phyloP scores from a whole-genome alignment of 768 basidiomycete genomes.

The Suillus spraguei region DNA sequence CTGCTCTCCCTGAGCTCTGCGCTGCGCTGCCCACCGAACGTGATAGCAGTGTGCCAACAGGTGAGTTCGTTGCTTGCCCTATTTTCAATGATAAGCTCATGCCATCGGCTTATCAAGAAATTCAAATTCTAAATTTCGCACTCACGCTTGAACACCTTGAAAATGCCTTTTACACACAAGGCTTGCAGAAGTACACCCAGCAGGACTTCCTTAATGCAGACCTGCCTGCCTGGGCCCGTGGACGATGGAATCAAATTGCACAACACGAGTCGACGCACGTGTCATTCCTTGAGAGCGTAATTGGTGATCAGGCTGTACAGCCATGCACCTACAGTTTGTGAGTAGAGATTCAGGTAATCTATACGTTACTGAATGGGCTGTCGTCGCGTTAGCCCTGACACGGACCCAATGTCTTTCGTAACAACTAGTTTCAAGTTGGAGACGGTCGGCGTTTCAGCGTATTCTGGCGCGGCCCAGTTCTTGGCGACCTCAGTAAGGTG shows the following conservation, averaged over 20 bases:
- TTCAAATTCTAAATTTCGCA: slow-evolving; percentile 34
- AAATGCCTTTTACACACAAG: slow-evolving; percentile 35
- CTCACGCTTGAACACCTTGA: slow-evolving; percentile 42
- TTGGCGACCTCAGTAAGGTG: slow-evolving; percentile 31
- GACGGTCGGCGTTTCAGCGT: slow-evolving; percentile 57
- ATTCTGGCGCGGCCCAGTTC: slow-evolving; percentile 54
- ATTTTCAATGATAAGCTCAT: neutral
- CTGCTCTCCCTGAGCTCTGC: neutral
- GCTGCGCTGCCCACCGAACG: neutral
- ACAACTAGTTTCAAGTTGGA: slow-evolving; percentile 50
- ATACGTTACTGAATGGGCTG: neutral
- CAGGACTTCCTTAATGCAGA: slow-evolving; percentile 41
- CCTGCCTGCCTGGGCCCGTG: slow-evolving; percentile 38
- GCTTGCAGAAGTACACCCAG: slow-evolving; percentile 38
- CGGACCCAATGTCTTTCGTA: slow-evolving; percentile 46
- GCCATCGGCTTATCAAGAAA: slow-evolving; percentile 15
- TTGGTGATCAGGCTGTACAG: slow-evolving; percentile 16
- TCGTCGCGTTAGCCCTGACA: slow-evolving; percentile 36
- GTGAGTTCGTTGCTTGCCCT: neutral
- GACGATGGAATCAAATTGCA: slow-evolving; percentile 37
- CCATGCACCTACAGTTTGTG: slow-evolving; percentile 19
- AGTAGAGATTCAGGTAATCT: neutral
- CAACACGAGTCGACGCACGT: slow-evolving; percentile 47
- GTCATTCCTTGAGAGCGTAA: slow-evolving; percentile 36
- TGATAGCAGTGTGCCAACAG: slow-evolving; percentile 8